These are phyloP conservation scores for Gossypium schwendimanii DNA, from an alignment of 441 rosid genomes.

Conservation along the genomic window DNA sequence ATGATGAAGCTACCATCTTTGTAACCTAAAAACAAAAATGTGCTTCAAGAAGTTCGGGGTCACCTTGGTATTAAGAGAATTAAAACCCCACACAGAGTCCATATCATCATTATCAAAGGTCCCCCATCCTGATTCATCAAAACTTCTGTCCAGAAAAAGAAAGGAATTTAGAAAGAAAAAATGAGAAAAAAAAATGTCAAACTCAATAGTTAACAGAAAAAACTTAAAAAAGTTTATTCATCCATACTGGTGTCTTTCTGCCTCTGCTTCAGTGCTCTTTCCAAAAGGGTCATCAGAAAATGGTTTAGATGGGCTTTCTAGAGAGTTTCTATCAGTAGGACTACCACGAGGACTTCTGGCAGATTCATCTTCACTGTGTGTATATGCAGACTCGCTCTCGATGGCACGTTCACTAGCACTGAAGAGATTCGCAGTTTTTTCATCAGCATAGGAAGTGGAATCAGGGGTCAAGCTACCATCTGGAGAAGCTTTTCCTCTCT, in stretches of 20 bases:
- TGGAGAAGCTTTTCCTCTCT: conserved; percentile 41
- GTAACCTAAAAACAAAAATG: conserved; percentile 10
- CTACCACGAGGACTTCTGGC: conserved; percentile 84
- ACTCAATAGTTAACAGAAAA: neutral
- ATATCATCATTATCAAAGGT: conserved; percentile 85
- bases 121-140: conserved; percentile 93
- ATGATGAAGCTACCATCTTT: neutral
- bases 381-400: conserved; percentile 55
- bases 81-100: conserved; percentile 91
- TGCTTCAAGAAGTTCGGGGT: conserved; percentile 21
- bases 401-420: conserved; percentile 36
- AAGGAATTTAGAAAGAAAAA: neutral
- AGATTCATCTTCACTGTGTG: conserved; percentile 73
- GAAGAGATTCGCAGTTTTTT: conserved; percentile 36
- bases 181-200: neutral
- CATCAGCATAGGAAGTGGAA: conserved; percentile 45
- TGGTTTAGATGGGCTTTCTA: conserved; percentile 57
- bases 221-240: neutral
- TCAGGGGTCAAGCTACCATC: conserved; percentile 52
- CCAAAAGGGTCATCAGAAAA: conserved; percentile 52
- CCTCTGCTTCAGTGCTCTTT: conserved; percentile 59
- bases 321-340: conserved; percentile 50
- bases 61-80: conserved; percentile 61
- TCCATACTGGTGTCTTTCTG: conserved; percentile 42
- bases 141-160: conserved; percentile 37